Percentiles rank a stretch among this genome's conserved stretches.
These are phyloP conservation scores for Cavenderia fasciculata DNA, from an alignment of 78 protist genomes.

Conservation along the genomic window DNA sequence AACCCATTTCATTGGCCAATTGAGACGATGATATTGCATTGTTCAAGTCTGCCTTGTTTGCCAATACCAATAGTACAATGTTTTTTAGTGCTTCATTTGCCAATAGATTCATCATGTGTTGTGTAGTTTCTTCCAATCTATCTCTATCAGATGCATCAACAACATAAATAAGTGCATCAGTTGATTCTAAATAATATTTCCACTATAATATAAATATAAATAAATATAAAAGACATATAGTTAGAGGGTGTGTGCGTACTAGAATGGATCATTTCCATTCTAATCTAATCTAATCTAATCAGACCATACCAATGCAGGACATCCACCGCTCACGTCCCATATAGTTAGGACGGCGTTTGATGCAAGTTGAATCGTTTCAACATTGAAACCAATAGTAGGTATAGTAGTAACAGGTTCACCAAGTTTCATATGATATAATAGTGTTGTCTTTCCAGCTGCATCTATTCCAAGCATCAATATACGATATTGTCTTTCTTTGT, in stretches of 20 bases:
- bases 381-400: constrained; percentile 89
- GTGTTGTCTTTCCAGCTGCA: no score
- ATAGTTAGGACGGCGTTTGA: no score
- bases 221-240: no score
- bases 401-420: constrained; percentile 55
- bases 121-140: constrained; percentile 11
- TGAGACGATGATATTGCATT: neutral
- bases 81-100: neutral
- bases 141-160: constrained; percentile 70
- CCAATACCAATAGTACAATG: neutral
- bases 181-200: no score
- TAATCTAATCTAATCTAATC: no score
- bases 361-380: no score
- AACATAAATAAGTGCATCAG: constrained; percentile 59
- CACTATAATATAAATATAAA: no score
- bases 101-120: neutral
- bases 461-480: constrained; percentile 96
- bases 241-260: no score
- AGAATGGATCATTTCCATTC: no score
- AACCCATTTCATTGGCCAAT: neutral
- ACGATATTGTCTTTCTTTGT: constrained; percentile 17
- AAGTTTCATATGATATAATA: no score
- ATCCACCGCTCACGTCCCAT: no score
- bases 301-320: no score
- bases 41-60: neutral